Conservation (phyloP, 2,329 filamentous ascomycete species). For the Blumeria hordei region DNA sequence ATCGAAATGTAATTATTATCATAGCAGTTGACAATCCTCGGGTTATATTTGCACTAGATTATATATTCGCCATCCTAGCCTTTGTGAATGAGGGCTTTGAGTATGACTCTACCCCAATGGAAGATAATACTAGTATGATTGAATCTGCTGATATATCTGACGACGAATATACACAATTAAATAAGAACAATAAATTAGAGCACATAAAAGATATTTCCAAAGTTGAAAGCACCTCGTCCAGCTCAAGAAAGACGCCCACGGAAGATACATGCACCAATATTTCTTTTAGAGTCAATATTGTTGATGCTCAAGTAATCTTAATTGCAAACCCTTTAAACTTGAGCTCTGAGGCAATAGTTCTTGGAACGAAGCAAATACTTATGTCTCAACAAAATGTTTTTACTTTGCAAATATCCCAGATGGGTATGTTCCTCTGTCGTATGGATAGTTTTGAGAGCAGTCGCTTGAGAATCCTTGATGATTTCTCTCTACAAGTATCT, state of each 20-base stretch:
- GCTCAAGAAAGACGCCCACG: not conserved
- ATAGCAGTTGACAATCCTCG: slow-evolving; percentile 85
- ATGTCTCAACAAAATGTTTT: slow-evolving; percentile 84
- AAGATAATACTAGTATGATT: slow-evolving; percentile 25
- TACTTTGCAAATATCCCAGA: slow-evolving; percentile 76
- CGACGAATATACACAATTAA: slow-evolving; percentile 23
- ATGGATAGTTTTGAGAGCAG: slow-evolving; percentile 96
- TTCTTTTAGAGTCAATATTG: slow-evolving; percentile 77
- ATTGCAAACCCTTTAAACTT: slow-evolving; percentile 82
- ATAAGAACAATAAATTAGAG: not conserved
- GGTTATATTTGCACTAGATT: slow-evolving; percentile 87
- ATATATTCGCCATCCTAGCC: slow-evolving; percentile 68
- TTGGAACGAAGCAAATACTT: slow-evolving; percentile 81
- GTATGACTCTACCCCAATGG: slow-evolving; percentile 31
- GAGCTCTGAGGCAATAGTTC: slow-evolving; percentile 84
- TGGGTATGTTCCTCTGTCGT: slow-evolving; percentile 94
- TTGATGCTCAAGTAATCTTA: slow-evolving; percentile 87
- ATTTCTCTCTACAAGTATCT: slow-evolving; percentile 78
- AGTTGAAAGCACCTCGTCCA: slow-evolving; percentile 6
- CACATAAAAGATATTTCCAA: slow-evolving; percentile 4
- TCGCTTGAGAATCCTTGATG: slow-evolving; percentile 75
- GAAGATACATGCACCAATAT: slow-evolving; percentile 36
- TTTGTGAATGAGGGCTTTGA: slow-evolving; percentile 55
- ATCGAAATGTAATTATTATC: slow-evolving; percentile 67
- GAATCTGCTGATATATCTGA: slow-evolving; percentile 36